Conservation (phyloP, 805 yeast genomes). For the Lipomyces kockii region DNA sequence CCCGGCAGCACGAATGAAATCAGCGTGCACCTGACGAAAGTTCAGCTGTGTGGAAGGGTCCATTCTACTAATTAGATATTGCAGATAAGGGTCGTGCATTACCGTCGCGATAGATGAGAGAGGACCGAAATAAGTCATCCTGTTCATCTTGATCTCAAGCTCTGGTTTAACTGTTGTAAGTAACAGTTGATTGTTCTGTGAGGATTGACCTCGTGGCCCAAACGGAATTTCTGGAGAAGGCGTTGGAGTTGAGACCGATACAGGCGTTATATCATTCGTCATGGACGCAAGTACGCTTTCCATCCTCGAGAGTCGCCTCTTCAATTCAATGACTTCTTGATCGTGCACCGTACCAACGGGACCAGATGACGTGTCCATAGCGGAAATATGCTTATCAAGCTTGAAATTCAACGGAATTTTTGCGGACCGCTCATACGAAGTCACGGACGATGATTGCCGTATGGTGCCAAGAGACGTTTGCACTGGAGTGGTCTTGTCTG, state of each 20-base stretch:
- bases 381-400: no score
- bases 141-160: constrained; percentile 20
- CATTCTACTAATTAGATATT: background rate
- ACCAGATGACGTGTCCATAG: no score
- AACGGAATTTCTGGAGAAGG: background rate
- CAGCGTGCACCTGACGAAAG: background rate
- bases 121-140: constrained; percentile 27
- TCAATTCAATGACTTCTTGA: constrained; percentile 21
- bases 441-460: no score
- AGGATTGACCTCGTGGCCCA: background rate
- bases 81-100: constrained; percentile 13
- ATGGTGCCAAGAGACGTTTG: no score
- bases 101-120: constrained; percentile 8
- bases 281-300: constrained; percentile 10
- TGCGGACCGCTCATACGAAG: no score
- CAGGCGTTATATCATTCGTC: no score
- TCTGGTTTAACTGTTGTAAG: constrained; percentile 9
- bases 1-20: background rate
- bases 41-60: background rate
- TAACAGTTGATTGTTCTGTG: background rate
- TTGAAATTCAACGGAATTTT: no score
- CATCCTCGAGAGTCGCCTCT: constrained; percentile 22
- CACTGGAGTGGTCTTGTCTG: no score
- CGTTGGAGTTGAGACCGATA: background rate
- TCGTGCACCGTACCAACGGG: background rate